Conservation (phyloP, 176 grass and related monocot genomes). For the Raddia distichophylla region DNA sequence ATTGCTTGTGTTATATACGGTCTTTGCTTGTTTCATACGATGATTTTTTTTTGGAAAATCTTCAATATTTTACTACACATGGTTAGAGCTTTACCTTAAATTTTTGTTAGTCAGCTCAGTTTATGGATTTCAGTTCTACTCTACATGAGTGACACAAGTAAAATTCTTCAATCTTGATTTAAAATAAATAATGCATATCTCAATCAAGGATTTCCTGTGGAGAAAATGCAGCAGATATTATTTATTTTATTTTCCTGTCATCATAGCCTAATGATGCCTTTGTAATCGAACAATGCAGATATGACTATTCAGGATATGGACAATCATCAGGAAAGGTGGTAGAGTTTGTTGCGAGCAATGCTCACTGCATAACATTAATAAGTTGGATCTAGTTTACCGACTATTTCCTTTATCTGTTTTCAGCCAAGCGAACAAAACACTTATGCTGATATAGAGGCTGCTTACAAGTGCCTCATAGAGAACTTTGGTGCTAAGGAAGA, state of each 20-base stretch:
- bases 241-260: conserved; percentile 34
- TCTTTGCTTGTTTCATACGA: not conserved
- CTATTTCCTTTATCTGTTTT: conserved; percentile 33
- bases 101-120: not conserved
- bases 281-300: conserved; percentile 61
- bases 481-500: conserved; percentile 83
- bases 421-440: conserved; percentile 88
- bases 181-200: not conserved
- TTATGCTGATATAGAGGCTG: conserved; percentile 91
- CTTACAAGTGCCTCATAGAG: conserved; percentile 81
- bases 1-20: not conserved
- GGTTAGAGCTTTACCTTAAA: conserved; percentile 6
- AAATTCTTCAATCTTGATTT: conserved; percentile 22
- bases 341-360: conserved; percentile 12
- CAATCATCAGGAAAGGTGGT: conserved; percentile 87
- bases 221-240: conserved; percentile 6
- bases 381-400: not conserved
- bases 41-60: not conserved
- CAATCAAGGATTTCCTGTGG: not conserved
- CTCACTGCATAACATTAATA: not conserved
- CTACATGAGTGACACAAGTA: not conserved
- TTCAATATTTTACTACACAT: not conserved
- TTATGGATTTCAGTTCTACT: not conserved
- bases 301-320: conserved; percentile 97
- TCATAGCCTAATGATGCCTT: conserved; percentile 40